These are phyloP conservation scores for Aureobasidium sp. DNA, from an alignment of 2,329 filamentous ascomycete species.

Conservation along the genomic window DNA sequence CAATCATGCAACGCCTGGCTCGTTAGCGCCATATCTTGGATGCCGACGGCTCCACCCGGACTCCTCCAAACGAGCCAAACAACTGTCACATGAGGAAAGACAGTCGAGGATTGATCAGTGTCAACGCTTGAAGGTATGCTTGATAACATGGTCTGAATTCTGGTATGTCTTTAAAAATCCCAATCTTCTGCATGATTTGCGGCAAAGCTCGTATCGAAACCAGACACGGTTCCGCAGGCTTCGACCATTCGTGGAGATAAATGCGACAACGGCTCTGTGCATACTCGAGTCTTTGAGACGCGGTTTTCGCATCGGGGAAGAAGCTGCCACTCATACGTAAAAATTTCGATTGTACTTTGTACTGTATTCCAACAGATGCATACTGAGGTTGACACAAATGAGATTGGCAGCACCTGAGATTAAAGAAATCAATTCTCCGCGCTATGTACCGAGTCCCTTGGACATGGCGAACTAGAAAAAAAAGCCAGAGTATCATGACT, in stretches of 20 bases:
- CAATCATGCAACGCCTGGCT: background rate
- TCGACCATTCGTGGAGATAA: constrained; percentile 7
- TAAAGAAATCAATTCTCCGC: background rate
- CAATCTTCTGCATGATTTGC: background rate
- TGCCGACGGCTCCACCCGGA: constrained; percentile 4
- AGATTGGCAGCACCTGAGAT: background rate
- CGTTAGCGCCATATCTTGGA: background rate
- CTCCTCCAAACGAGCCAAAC: background rate
- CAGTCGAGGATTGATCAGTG: too few species aligned
- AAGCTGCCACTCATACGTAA: background rate
- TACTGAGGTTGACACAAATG: too few species aligned
- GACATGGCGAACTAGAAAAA: background rate
- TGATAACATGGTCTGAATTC: too few species aligned
- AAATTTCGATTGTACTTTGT: too few species aligned
- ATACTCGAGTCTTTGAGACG: background rate
- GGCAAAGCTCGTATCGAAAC: background rate
- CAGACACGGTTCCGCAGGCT: background rate
- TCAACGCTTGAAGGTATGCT: too few species aligned
- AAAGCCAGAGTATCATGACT: background rate
- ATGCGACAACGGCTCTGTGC: constrained; percentile 4
- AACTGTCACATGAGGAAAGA: too few species aligned
- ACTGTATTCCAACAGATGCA: too few species aligned
- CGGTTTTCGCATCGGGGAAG: background rate
- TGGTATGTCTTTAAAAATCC: too few species aligned
- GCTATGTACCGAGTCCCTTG: constrained; percentile 7